Conservation (phyloP, 2,329 filamentous ascomycete genomes). For the Nectriaceae sp. region DNA sequence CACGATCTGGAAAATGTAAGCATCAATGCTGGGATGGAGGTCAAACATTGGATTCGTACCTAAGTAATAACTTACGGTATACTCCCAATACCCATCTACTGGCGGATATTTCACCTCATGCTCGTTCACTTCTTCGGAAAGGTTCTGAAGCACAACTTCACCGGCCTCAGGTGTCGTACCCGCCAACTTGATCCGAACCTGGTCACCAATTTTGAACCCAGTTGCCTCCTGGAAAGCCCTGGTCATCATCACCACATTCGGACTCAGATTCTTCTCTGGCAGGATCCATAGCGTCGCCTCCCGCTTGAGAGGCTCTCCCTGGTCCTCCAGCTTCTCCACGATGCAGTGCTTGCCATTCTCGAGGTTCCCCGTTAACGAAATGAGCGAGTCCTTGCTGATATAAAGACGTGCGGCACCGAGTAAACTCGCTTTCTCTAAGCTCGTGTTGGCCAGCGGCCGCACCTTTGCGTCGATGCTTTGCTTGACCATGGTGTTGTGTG, state of each 20-base stretch:
- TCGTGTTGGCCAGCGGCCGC: slow-evolving; percentile 42
- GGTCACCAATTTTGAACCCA: slow-evolving; percentile 71
- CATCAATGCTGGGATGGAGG: slow-evolving; percentile 3
- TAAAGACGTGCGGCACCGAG: slow-evolving; percentile 49
- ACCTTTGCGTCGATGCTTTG: slow-evolving; percentile 43
- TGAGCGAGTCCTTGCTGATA: slow-evolving; percentile 48
- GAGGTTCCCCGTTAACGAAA: slow-evolving; percentile 44
- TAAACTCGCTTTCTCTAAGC: slow-evolving; percentile 44
- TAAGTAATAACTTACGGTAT: slow-evolving; percentile 34
- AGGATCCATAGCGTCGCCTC: slow-evolving; percentile 54
- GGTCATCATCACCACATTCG: slow-evolving; percentile 70
- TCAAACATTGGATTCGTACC: slow-evolving; percentile 25
- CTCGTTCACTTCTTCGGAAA: slow-evolving; percentile 43
- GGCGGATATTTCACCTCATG: slow-evolving; percentile 24
- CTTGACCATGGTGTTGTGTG: slow-evolving; percentile 30
- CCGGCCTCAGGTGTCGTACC: slow-evolving; percentile 56
- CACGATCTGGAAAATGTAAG: slow-evolving; percentile 45
- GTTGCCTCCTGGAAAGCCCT: slow-evolving; percentile 73
- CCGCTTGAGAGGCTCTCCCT: slow-evolving; percentile 28
- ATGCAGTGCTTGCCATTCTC: slow-evolving; percentile 46
- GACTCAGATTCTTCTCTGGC: slow-evolving; percentile 63
- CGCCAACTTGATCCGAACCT: slow-evolving; percentile 60
- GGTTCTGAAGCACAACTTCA: slow-evolving; percentile 62
- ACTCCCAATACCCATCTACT: slow-evolving; percentile 40
- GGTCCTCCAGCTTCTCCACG: slow-evolving; percentile 36